Conservation (phyloP, 768 basidiomycete species). For the Chlorophyllum brunneum region DNA sequence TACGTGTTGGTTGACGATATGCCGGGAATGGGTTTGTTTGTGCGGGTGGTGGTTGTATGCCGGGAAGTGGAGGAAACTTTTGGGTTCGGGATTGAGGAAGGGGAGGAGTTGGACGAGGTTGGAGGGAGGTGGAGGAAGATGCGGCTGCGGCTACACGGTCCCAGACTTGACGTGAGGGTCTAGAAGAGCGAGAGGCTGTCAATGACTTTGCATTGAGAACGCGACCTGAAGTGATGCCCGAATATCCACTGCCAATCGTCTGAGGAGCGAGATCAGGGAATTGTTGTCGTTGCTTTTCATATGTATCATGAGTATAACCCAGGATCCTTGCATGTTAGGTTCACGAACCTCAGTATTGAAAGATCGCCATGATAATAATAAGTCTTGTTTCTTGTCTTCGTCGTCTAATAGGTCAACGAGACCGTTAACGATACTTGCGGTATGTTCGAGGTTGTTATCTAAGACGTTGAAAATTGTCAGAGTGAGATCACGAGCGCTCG, state of each 20-base stretch:
- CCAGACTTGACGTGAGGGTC: conserved; percentile 65
- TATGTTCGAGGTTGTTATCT: conserved; percentile 57
- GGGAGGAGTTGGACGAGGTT: conserved; percentile 14
- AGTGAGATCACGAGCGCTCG: conserved; percentile 79
- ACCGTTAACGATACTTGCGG: conserved; percentile 67
- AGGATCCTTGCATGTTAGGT: background rate
- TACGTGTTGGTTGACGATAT: conserved; percentile 45
- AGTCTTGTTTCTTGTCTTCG: conserved; percentile 75
- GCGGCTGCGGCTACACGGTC: conserved; percentile 86
- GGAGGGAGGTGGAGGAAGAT: conserved; percentile 29
- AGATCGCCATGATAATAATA: conserved; percentile 77
- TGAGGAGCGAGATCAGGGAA: conserved; percentile 75
- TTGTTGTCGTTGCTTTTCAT: conserved; percentile 69
- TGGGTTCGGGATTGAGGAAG: conserved; percentile 21
- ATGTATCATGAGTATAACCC: background rate
- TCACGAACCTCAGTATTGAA: conserved; percentile 73
- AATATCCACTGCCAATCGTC: conserved; percentile 60
- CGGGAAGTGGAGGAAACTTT: conserved; percentile 33
- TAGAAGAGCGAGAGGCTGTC: conserved; percentile 54
- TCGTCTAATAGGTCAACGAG: conserved; percentile 79
- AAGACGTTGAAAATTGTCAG: conserved; percentile 78
- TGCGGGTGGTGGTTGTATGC: conserved; percentile 15
- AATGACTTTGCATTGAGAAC: conserved; percentile 82
- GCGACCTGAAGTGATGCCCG: conserved; percentile 77
- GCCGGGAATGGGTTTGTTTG: conserved; percentile 23